Percentiles rank a stretch among this genome's conserved stretches.
These are phyloP conservation scores for Diplosphaera chodatii DNA, from an alignment of 139 green algal species.

Conservation along the genomic window DNA sequence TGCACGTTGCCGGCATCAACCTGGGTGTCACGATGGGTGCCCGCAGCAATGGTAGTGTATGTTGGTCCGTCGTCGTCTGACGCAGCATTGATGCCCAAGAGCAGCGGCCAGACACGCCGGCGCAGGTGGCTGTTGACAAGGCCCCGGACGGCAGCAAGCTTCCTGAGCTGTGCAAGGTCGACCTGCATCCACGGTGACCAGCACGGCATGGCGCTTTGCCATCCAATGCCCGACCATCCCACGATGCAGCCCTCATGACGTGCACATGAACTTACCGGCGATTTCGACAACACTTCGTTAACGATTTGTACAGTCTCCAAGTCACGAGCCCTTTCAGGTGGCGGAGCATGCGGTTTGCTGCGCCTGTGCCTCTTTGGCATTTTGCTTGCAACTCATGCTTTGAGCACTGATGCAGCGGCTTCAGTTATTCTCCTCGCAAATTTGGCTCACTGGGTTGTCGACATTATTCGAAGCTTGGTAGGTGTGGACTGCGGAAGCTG, in stretches of 20 bases:
- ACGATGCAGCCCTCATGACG: too few relatives aligned
- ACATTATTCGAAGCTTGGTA: too few relatives aligned
- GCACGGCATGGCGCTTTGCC: too few relatives aligned
- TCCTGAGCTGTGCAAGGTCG: conserved; percentile 50
- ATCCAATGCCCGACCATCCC: too few relatives aligned
- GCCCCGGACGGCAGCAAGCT: conserved; percentile 56
- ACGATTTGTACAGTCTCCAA: conserved; percentile 10
- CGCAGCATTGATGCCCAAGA: conserved; percentile 36
- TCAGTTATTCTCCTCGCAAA: too few relatives aligned
- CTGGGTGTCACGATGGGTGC: conserved; percentile 38
- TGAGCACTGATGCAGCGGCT: too few relatives aligned
- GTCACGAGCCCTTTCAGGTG: background rate
- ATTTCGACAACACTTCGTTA: conserved; percentile 3
- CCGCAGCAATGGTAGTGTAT: conserved; percentile 2
- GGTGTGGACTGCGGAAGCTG: too few relatives aligned
- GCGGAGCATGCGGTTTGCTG: background rate
- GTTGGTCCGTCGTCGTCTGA: background rate
- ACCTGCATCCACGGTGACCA: too few relatives aligned
- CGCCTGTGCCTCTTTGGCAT: background rate
- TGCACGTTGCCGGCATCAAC: too few relatives aligned
- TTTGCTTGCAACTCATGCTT: background rate
- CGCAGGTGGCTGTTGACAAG: conserved; percentile 59
- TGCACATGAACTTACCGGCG: background rate
- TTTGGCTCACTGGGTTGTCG: too few relatives aligned
- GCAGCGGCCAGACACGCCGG: conserved; percentile 56